Percentiles rank a stretch among this genome's conserved stretches.
These are phyloP conservation scores for Aspergillus heteromorphus DNA, from an alignment of 495 filamentous ascomycete species.

Conservation along the genomic window DNA sequence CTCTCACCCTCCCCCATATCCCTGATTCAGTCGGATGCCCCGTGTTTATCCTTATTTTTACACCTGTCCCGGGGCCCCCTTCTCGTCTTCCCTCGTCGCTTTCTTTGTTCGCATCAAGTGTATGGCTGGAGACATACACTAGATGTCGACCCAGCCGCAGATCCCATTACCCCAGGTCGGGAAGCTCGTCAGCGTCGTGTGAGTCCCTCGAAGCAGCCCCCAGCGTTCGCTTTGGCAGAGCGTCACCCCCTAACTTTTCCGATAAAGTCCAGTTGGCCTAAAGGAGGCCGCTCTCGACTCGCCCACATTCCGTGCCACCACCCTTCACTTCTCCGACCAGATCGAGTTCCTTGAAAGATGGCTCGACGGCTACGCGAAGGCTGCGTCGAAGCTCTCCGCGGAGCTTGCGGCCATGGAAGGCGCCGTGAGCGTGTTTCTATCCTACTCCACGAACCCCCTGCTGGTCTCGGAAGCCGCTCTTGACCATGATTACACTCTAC, in stretches of 20 bases:
- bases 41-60: background rate
- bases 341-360: constrained; percentile 88
- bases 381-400: constrained; percentile 68
- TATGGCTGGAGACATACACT: constrained; percentile 40
- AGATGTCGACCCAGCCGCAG: constrained; percentile 45
- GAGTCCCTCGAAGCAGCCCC: constrained; percentile 14
- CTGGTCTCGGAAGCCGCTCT: constrained; percentile 72
- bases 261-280: constrained; percentile 69
- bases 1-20: constrained; percentile 11
- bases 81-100: constrained; percentile 6
- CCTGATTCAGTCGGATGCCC: constrained; percentile 7
- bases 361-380: constrained; percentile 81
- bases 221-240: background rate
- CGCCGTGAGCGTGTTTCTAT: constrained; percentile 66
- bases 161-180: constrained; percentile 43
- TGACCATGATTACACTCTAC: constrained; percentile 90
- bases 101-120: constrained; percentile 23
- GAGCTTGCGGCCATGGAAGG: constrained; percentile 68
- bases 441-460: constrained; percentile 62
- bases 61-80: constrained; percentile 1
- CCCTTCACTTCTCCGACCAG: constrained; percentile 86
- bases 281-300: constrained; percentile 95
- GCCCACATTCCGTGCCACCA: constrained; percentile 86
- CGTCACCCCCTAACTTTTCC: constrained; percentile 9
- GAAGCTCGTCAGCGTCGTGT: constrained; percentile 55